These are phyloP conservation scores for Leptographium radiaticola DNA, from an alignment of 2,329 filamentous ascomycete species.

Conservation along the genomic window DNA sequence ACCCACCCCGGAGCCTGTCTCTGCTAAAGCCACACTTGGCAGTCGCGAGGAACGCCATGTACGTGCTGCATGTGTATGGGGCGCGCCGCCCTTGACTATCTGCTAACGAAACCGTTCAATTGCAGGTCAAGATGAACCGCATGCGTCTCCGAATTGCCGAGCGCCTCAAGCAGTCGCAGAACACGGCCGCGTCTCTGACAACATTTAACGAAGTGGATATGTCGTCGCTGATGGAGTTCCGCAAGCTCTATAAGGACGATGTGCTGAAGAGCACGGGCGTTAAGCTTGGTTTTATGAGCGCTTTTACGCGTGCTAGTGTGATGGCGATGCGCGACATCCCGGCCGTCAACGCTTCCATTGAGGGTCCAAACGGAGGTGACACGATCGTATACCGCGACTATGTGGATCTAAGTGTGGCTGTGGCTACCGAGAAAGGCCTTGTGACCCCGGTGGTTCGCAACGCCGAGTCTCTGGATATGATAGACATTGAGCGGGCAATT, in stretches of 20 bases:
- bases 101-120: background rate
- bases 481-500: conserved; percentile 84
- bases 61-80: conserved; percentile 24
- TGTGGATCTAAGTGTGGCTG: conserved; percentile 93
- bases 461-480: conserved; percentile 73
- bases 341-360: conserved; percentile 90
- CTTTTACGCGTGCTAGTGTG: conserved; percentile 80
- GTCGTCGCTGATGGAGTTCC: conserved; percentile 94
- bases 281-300: conserved; percentile 99
- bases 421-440: conserved; percentile 93
- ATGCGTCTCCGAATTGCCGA: conserved; percentile 97
- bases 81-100: background rate
- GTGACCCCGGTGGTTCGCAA: conserved; percentile 96
- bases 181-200: conserved; percentile 90
- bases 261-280: conserved; percentile 91
- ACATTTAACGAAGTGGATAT: conserved; percentile 99
- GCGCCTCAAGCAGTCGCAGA: conserved; percentile 97
- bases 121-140: conserved; percentile 96
- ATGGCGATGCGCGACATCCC: conserved; percentile 93
- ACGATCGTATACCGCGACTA: conserved; percentile 98
- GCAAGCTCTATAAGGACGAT: conserved; percentile 94
- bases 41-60: conserved; percentile 80
- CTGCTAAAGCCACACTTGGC: conserved; percentile 38
- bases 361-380: conserved; percentile 87
- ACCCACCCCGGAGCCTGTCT: conserved; percentile 22